phyloP scores from a whole-genome alignment of 208 protist species.

The Leishmania mexicana region DNA sequence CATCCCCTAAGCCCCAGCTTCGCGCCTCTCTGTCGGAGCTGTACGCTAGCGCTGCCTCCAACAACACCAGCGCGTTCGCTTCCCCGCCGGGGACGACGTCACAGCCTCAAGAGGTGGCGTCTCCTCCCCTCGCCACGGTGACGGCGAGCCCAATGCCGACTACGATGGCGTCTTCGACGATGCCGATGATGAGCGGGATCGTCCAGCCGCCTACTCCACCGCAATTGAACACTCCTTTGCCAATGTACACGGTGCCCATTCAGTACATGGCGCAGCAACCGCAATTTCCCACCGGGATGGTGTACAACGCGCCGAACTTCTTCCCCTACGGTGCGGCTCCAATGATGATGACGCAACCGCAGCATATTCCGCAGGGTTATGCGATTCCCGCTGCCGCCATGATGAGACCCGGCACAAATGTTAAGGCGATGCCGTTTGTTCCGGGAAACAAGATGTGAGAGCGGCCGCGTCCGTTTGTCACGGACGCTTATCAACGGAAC shows the following conservation, averaged over 20 bases:
- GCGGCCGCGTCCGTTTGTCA: too few relatives aligned
- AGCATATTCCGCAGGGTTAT: constrained; percentile 25
- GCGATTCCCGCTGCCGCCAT: constrained; percentile 12
- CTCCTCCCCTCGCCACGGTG: constrained; percentile 5
- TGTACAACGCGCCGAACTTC: constrained; percentile 27
- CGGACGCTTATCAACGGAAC: neutral
- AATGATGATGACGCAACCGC: constrained; percentile 32
- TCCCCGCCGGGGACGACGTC: neutral
- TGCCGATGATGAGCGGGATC: constrained; percentile 20
- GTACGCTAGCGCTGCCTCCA: constrained; percentile 16
- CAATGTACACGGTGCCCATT: constrained; percentile 34
- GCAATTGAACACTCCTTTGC: constrained; percentile 16
- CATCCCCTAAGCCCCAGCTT: constrained; percentile 18
- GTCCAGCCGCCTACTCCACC: neutral
- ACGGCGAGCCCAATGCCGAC: constrained; percentile 13
- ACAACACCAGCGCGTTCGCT: neutral
- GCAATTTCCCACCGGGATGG: constrained; percentile 15
- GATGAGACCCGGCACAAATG: constrained; percentile 60
- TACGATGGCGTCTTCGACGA: neutral
- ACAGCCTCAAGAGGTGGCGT: neutral
- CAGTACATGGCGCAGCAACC: constrained; percentile 34
- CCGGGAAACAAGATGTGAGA: constrained; percentile 35
- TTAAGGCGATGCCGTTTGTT: constrained; percentile 73
- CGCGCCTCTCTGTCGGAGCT: constrained; percentile 22
- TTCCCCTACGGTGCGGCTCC: constrained; percentile 29